Conservation (phyloP, 129 eudicot species). For the Arctium lappa region DNA sequence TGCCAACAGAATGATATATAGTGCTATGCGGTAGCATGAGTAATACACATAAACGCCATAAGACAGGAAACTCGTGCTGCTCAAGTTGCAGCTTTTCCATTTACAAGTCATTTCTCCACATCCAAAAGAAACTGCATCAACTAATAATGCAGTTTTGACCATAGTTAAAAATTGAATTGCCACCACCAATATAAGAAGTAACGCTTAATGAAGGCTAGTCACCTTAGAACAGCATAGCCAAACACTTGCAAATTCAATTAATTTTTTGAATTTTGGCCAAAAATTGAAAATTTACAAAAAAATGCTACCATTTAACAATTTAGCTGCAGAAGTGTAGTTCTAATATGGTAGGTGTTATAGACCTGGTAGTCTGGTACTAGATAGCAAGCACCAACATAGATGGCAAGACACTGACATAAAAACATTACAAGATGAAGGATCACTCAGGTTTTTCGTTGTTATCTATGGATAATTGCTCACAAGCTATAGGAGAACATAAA, state of each 20-base stretch:
- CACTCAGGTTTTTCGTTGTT: too few species aligned
- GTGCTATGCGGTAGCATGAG: neutral
- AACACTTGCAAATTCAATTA: neutral
- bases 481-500: neutral
- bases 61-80: too few species aligned
- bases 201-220: neutral
- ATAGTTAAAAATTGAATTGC: too few species aligned
- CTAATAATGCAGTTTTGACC: neutral
- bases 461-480: too few species aligned
- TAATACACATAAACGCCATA: neutral
- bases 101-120: neutral
- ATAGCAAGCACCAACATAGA: neutral
- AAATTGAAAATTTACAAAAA: neutral
- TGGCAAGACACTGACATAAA: neutral
- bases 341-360: too few species aligned
- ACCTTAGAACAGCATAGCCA: neutral
- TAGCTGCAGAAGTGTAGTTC: neutral
- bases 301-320: neutral
- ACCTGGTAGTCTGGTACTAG: too few species aligned
- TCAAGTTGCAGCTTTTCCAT: too few species aligned
- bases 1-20: too few species aligned
- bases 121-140: neutral
- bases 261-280: neutral
- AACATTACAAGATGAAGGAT: neutral
- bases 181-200: neutral